Evolutionary conservation across 768 basidiomycete species (phyloP), one percentile per base, ranked within the genome.

Genomic region (Ramaria rubella): DNA sequence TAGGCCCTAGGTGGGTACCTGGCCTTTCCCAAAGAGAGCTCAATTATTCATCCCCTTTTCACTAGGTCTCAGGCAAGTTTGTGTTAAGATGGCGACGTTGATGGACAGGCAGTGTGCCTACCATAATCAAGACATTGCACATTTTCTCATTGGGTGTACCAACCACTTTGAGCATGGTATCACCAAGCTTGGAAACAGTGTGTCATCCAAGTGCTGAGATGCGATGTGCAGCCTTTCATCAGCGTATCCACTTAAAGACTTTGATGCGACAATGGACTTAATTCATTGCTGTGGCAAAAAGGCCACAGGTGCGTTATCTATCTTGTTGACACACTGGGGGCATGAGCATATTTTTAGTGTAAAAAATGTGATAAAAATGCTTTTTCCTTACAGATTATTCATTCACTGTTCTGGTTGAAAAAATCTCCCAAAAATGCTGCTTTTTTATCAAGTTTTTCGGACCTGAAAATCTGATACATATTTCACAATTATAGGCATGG

Each of bases 231-330:
- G 21, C 54, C 50, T 23, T 60, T 62, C 27, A 54, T 46, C 36
- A 3, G 36, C 36, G n/a, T 38, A 3, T 38, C 36, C 36, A 3
- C 36, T 38, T 2, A 2, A 12, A 0, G 59, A 65, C 48, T 21
- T 66, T 15, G 52, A 64, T 9, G 62, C 30, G 1, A 55, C 60
- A 2, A 46, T 62, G 11, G 26, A 45, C 12, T 17, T 55, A 4
- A 67, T 69, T 26, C 30, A 63, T 8, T 42, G 12, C 2, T 67
- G 66, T 8, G 63, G 66, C 1, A 49, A 40, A 43, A 63, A 64
- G 49, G 67, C 65, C 12, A n/a, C 36, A 38, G 36, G 36, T 38
- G 2, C 36, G 6, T 15, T 15, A 8, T 15, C 34, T 15, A 36
- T 36, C n/a, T n/a, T n/a, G n/a, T n/a, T n/a, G n/a, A n/a, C n/a